These are phyloP conservation scores for Exsudoporus frostii DNA, from an alignment of 768 basidiomycete species.

Conservation along the genomic window DNA sequence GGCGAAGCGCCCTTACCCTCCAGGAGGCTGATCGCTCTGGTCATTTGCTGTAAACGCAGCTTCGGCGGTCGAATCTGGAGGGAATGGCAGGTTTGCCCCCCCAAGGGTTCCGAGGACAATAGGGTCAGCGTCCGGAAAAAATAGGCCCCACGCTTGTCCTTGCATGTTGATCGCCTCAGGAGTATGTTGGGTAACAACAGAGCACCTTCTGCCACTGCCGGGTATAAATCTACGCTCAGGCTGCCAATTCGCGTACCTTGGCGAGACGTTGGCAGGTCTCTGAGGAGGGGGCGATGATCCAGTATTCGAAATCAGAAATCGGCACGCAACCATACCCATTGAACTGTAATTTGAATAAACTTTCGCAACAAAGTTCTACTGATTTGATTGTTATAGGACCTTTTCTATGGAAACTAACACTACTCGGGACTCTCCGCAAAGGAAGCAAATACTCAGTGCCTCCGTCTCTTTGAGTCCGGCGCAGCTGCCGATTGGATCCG, in stretches of 20 bases:
- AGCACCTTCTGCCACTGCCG: background rate
- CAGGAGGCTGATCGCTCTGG: fast-evolving
- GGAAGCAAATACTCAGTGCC: background rate
- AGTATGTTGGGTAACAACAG: background rate
- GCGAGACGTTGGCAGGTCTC: background rate
- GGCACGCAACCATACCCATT: background rate
- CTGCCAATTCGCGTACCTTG: conserved; percentile 1
- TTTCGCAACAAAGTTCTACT: too few relatives aligned
- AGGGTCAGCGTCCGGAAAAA: background rate
- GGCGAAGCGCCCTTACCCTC: background rate
- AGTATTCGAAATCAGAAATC: background rate
- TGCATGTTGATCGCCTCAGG: background rate
- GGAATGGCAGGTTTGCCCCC: background rate
- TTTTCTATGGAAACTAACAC: background rate
- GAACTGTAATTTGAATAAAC: background rate
- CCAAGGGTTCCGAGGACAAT: too few relatives aligned
- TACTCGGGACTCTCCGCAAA: background rate
- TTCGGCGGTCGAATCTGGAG: background rate
- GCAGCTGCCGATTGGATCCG: background rate
- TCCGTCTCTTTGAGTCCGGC: too few relatives aligned
- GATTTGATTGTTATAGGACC: background rate
- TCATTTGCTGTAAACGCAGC: background rate
- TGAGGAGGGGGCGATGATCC: background rate
- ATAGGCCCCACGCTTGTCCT: background rate
- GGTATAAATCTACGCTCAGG: background rate